Conservation (phyloP, 1,139 yeast genomes). For the Sugiyamaella novakii region DNA sequence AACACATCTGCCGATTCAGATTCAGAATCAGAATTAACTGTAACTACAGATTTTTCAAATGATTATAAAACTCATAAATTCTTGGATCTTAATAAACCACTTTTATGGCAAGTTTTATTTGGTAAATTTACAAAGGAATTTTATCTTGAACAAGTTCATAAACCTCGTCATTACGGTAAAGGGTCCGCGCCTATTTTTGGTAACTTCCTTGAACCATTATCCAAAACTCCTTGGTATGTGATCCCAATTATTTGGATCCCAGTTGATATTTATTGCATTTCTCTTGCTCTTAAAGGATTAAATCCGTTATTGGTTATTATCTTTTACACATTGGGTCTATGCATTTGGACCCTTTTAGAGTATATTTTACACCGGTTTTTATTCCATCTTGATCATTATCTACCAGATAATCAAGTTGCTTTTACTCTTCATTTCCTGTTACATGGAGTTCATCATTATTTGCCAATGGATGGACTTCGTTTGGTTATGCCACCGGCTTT, state of each 20-base stretch:
- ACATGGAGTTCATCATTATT: constrained; percentile 95
- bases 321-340: constrained; percentile 63
- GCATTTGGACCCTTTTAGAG: constrained; percentile 91
- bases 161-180: constrained; percentile 90
- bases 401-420: constrained; percentile 78
- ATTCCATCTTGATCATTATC: constrained; percentile 83
- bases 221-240: constrained; percentile 75
- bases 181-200: constrained; percentile 92
- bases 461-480: constrained; percentile 94
- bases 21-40: constrained; percentile 57
- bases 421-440: constrained; percentile 82
- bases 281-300: constrained; percentile 41
- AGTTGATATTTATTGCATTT: constrained; percentile 58
- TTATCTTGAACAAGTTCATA: constrained; percentile 92
- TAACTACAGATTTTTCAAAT: constrained; percentile 72
- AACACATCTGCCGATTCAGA: constrained; percentile 20
- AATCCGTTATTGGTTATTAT: constrained; percentile 39
- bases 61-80: constrained; percentile 82
- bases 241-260: constrained; percentile 92
- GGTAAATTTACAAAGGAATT: constrained; percentile 81
- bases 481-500: constrained; percentile 95
- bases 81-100: constrained; percentile 79
- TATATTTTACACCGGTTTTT: constrained; percentile 85
- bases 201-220: constrained; percentile 68
- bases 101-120: constrained; percentile 73